Conservation (phyloP, 352 stramenopile genomes). For the Phytophthora agathidicida region DNA sequence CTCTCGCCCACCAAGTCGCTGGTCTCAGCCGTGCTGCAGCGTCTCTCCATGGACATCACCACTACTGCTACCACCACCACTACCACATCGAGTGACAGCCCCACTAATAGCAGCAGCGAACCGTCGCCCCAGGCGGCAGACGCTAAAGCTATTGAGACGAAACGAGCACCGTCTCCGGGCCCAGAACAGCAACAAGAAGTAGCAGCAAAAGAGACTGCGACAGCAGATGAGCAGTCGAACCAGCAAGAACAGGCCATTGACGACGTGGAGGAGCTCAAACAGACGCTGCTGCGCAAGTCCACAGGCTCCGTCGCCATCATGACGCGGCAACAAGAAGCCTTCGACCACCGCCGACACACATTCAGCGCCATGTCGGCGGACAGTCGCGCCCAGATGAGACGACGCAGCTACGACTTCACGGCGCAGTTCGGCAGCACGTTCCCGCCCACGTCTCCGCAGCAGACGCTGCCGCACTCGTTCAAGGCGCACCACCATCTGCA, state of each 20-base stretch:
- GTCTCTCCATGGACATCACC: slow-evolving; percentile 23
- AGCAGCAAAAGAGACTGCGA: neutral
- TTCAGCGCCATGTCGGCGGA: slow-evolving; percentile 54
- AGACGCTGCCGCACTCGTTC: slow-evolving; percentile 23
- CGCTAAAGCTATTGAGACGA: slow-evolving; percentile 19
- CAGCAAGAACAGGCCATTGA: slow-evolving; percentile 10
- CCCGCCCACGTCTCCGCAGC: slow-evolving; percentile 20
- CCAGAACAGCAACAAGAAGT: slow-evolving; percentile 18
- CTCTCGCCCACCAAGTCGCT: slow-evolving; percentile 22
- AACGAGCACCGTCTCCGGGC: slow-evolving; percentile 16
- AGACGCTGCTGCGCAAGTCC: slow-evolving; percentile 31
- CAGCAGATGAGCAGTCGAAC: too few species aligned
- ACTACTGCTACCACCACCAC: neutral
- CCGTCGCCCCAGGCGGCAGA: slow-evolving; percentile 29
- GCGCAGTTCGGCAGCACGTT: slow-evolving; percentile 36
- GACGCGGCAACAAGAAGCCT: slow-evolving; percentile 41
- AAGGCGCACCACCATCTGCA: slow-evolving; percentile 52
- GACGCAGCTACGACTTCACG: slow-evolving; percentile 54
- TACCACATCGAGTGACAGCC: slow-evolving; percentile 6
- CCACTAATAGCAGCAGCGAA: slow-evolving; percentile 40
- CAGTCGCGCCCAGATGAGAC: slow-evolving; percentile 45
- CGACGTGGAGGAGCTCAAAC: slow-evolving; percentile 30
- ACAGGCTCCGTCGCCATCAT: slow-evolving; percentile 50
- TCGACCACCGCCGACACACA: slow-evolving; percentile 46
- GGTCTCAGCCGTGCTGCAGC: slow-evolving; percentile 18